Percentiles rank a stretch among this genome's conserved stretches.
phyloP scores from a whole-genome alignment of 2,329 filamentous ascomycete genomes.

The Pyricularia sp. region DNA sequence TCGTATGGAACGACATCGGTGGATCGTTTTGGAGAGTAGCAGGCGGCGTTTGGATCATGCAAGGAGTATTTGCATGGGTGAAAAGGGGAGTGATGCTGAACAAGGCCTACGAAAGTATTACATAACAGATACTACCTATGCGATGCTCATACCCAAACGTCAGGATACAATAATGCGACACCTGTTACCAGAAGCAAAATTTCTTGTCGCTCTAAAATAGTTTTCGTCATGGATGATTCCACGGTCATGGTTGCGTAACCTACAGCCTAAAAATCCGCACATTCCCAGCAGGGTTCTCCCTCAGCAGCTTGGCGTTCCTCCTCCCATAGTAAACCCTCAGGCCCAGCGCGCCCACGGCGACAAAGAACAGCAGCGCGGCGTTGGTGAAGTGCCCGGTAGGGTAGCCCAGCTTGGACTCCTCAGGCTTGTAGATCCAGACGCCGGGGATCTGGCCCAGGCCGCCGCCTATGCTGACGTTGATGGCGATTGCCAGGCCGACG shows the following conservation, averaged over 20 bases:
- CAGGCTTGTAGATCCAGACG: conserved; percentile 49
- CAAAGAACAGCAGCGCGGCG: conserved; percentile 38
- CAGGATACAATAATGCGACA: neutral
- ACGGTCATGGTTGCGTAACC: neutral
- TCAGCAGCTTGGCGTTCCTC: conserved; percentile 9
- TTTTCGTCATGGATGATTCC: neutral
- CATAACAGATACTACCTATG: too few relatives aligned
- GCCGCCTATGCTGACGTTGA: conserved; percentile 47
- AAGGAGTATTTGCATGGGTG: too few relatives aligned
- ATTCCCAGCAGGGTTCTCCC: conserved; percentile 3
- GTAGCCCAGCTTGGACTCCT: conserved; percentile 41
- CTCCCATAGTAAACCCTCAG: conserved; percentile 34
- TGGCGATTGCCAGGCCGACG: conserved; percentile 43
- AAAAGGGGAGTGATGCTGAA: too few relatives aligned
- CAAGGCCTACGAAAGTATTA: too few relatives aligned
- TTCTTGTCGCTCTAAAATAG: too few relatives aligned
- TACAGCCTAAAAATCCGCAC: conserved; percentile 7
- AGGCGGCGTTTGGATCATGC: neutral
- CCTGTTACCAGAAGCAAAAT: neutral
- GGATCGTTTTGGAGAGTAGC: neutral
- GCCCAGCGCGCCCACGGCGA: conserved; percentile 31
- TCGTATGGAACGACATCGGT: neutral
- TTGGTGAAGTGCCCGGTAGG: conserved; percentile 49
- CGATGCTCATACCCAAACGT: too few relatives aligned
- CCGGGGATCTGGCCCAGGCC: conserved; percentile 45